phyloP scores from a whole-genome alignment of 2,329 filamentous ascomycete species.

The Talaromyces sp. region DNA sequence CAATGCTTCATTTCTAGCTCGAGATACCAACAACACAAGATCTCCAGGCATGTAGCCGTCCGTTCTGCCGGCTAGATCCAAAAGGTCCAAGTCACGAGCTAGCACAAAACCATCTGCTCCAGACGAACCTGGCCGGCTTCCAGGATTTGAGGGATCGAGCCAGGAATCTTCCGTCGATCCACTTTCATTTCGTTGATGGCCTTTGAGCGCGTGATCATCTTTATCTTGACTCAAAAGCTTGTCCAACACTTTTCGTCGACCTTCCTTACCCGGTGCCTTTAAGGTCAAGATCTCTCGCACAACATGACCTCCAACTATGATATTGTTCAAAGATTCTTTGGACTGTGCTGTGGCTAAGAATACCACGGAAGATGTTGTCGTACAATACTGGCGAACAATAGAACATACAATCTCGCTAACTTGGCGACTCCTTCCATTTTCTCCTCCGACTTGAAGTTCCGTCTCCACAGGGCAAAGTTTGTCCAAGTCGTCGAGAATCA shows the following conservation, averaged over 20 bases:
- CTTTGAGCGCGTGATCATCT: constrained; percentile 40
- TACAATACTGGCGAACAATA: constrained; percentile 80
- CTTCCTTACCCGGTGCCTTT: constrained; percentile 90
- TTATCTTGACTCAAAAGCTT: constrained; percentile 61
- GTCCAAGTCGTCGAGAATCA: constrained; percentile 90
- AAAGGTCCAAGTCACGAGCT: constrained; percentile 76
- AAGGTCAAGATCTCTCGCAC: constrained; percentile 86
- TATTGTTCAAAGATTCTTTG: constrained; percentile 88
- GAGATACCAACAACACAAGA: constrained; percentile 76
- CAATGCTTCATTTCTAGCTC: constrained; percentile 87
- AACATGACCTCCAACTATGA: constrained; percentile 86
- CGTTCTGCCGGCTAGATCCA: constrained; percentile 89
- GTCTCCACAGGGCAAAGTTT: constrained; percentile 91
- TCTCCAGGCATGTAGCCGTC: constrained; percentile 99
- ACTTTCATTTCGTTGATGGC: constrained; percentile 37
- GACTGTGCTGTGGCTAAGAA: constrained; percentile 86
- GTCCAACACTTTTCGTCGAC: constrained; percentile 77
- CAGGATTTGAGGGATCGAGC: constrained; percentile 70
- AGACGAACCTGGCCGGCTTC: constrained; percentile 49
- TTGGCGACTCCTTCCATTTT: constrained; percentile 89
- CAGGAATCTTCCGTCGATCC: constrained; percentile 60
- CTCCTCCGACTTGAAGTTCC: constrained; percentile 87
- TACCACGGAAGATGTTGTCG: constrained; percentile 74
- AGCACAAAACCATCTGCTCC: constrained; percentile 66
- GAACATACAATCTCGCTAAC: constrained; percentile 85